Base-by-base conservation (phyloP, 2,329 filamentous ascomycete species). In the Ascochyta viciae-villosae region DNA sequence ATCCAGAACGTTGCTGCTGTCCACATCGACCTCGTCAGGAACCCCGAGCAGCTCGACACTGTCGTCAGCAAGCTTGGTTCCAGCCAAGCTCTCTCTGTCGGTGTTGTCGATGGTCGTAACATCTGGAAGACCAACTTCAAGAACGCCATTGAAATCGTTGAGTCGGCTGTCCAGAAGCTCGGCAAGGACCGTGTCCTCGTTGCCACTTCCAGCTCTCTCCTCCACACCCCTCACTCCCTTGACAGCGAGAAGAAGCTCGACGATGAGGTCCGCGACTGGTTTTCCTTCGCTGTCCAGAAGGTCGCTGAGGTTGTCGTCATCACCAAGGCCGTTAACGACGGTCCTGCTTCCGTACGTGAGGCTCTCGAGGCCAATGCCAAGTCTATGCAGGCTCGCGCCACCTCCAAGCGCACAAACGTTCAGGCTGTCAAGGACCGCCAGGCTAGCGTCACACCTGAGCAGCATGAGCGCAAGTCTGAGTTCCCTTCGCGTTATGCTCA, bases 91-190 rank as follows among this genome's bases (percentile, higher is more conserved):
- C 89, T 99, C 66, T 99, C 95, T 66, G 90, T 88, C 65, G 95
- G 95, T 91, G 90, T 99, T 71, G 95, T 99, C 67, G 93, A 99
- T 73, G 95, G 95, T 74, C 92, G 95, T 75, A 99, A 99, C 87
- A 98, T 99, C 85, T 99, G 95, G 95, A 99, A 99, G 91, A 97
- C 92, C 82, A 96, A 98, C 89, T 90, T 97, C 83, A 90, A 96
- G 87, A 87, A 87, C 73, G 92, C 95, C 74, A 96, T 99, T 65
- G 93, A 95, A 84, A 87, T 83, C 64, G 89, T 95, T 60, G 92
- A 98, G 87, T 83, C 87, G 58, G 95, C 94, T 64, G 83, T 98
- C 73, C 91, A 97, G 84, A 92, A 96, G 84, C 87, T 99, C 63
- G 94, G 95, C 82, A 94, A 96, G 86, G 93, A 98, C 68, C 91